Base-by-base conservation (phyloP, 2,329 filamentous ascomycete species). In the Trichoderma oligosporum region DNA sequence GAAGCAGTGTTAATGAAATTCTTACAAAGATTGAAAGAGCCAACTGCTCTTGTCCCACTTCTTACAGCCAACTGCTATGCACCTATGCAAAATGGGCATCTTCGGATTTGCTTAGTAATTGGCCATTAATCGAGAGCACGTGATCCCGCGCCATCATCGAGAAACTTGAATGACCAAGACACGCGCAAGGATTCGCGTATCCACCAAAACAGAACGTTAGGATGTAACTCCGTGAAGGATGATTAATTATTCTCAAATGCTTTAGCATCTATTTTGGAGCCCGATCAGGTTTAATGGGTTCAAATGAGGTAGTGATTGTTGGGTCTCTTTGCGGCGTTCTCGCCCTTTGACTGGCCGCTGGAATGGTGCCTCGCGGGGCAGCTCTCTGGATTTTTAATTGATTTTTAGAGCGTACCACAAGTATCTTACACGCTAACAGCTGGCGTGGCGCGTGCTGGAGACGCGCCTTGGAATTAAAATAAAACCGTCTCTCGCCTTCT, bases 381-480 rank as follows among this genome's bases (percentile, higher is more conserved):
- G n/a, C 12, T 47, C 46, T 55, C 38, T 16, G n/a, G n/a, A n/a
- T 31, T 46, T 56, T 47, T 55, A 39, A 55, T 55, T 56, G 35
- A 29, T 27, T 36, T 58, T 58, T 42, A 45, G 53, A 57, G 35
- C 36, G 35, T 46, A 53, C 62, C 56, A 62, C 42, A 59, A 54
- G 29, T 57, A 60, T 59, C 65, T 67, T 66, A 64, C 69, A 66
- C 69, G 69, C 69, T 71, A 70, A 64, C 29, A 52, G 54, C 64
- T 68, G 68, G 68, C 63, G 66, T 67, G 69, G 69, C 70, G 70
- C 57, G 57, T 70, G 56, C 62, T 59, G 49, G 61, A 65, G 63
- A 72, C 70, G 70, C 70, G 70, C 54, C 63, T 66, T 60, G 66
- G 69, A 48, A 69, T 66, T 60, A 67, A 68, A 48, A 69, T 74